Percentiles rank a stretch among this genome's conserved stretches.
These are phyloP conservation scores for Smithsoniella earleae DNA, from an alignment of 163 green algal genomes.

Conservation along the genomic window DNA sequence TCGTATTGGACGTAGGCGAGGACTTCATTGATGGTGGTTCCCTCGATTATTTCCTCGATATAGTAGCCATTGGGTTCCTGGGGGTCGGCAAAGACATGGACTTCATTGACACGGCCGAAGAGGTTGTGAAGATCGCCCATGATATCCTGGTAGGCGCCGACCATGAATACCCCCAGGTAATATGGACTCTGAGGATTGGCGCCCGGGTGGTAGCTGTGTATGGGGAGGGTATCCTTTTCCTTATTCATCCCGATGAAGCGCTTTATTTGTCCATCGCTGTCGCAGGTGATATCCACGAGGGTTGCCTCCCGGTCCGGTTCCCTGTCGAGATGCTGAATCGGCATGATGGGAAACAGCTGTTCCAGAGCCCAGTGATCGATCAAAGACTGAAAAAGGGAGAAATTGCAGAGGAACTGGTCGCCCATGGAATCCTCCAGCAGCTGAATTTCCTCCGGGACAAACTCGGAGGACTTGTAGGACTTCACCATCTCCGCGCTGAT, in stretches of 20 bases:
- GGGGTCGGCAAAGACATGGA: too few species aligned
- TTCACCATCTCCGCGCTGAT: background rate
- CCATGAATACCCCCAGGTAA: constrained; percentile 52
- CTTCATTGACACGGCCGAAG: too few species aligned
- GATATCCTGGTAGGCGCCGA: constrained; percentile 56
- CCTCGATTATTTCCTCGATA: background rate
- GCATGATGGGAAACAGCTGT: constrained; percentile 67
- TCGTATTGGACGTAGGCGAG: background rate
- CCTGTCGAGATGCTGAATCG: constrained; percentile 50
- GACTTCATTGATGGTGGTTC: background rate
- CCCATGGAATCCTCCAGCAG: background rate
- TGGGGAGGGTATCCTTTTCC: background rate
- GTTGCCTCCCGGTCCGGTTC: constrained; percentile 45
- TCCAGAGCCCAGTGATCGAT: constrained; percentile 60
- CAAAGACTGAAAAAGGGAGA: constrained; percentile 52
- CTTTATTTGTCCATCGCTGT: constrained; percentile 58
- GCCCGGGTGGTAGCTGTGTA: background rate
- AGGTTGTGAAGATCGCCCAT: constrained; percentile 63
- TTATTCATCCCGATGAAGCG: constrained; percentile 49
- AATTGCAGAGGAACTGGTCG: background rate
- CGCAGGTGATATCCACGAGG: constrained; percentile 63
- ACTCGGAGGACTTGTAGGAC: background rate
- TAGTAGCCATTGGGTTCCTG: background rate
- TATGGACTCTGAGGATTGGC: background rate
- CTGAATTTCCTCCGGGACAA: background rate